Base-by-base conservation (phyloP, 2,329 filamentous ascomycete species). In the Hymenoscyphus infarciens region DNA sequence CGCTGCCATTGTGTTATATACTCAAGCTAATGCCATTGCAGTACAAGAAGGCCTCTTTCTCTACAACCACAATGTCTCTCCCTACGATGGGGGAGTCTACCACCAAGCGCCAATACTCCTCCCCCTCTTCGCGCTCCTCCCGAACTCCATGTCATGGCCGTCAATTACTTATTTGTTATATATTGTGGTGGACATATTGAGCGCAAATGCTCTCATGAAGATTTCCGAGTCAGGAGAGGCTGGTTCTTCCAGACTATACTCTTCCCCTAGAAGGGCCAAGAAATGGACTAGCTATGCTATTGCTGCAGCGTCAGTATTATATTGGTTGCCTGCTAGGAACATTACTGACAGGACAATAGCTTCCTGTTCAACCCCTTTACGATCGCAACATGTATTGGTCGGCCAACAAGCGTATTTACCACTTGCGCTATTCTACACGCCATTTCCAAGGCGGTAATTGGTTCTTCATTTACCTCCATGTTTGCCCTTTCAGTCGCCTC, bases 41-140 rank as follows among this genome's bases (percentile, higher is more conserved):
- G 92, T 98, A 61, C 94, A 98, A 82, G 95, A 99, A 78, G 95
- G 95, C 22, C 80, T 99, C 63, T 99, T 97, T 73, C 86, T 99
- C 25, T 98, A 98, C 76, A 93, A 91, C 67, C 91, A 96, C 76
- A 96, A 97, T 79, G 91, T 98, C 62, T 97, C 92, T 64, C 95
- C 95, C 1, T 99, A 98, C 79, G 92, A 99, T 75, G 95, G 95
- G 67, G 95, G 95, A 71, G 91, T 88, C 74, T 88, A 84, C 75
- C 83, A 87, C 77, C 83, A 97, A 82, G 92, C 93, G 52, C 95
- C 95, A 56, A 82, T 99, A 62, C 84, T 99, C 49, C 86, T 99
- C 63, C 92, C 94, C 55, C 83, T 98, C 68, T 97, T 98, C 81
- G 91, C 92, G 39, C 83, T 97, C 54, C 83, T 99, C 54, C 94